A percentile compares a stretch with the other conserved stretches of the same genome.
phyloP scores from a whole-genome alignment of 306 rosid species.

The Amphicarpaea edgeworthii region DNA sequence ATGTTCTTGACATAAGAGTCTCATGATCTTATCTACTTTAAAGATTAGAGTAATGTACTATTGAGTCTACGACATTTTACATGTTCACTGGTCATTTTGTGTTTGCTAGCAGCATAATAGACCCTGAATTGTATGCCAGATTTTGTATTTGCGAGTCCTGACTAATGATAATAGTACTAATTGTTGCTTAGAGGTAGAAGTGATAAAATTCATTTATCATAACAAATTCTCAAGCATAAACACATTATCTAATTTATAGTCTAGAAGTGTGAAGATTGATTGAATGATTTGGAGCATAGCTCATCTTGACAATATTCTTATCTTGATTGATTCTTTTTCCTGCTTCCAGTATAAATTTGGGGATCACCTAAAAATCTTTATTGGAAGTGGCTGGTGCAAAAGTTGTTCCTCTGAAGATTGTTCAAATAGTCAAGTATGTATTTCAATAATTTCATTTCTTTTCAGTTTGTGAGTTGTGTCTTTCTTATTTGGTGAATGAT shows the following conservation, averaged over 20 bases:
- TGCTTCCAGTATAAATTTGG: too few species aligned
- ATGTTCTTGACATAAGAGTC: conserved; percentile 25
- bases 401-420: too few species aligned
- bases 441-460: too few species aligned
- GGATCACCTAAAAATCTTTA: too few species aligned
- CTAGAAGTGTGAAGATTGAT: conserved; percentile 19
- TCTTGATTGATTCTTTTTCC: too few species aligned
- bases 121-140: background rate
- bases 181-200: conserved; percentile 18
- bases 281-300: too few species aligned
- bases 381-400: too few species aligned
- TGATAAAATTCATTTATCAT: conserved; percentile 18
- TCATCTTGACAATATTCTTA: too few species aligned
- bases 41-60: conserved; percentile 2
- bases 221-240: conserved; percentile 30
- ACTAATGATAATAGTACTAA: conserved; percentile 8
- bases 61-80: conserved; percentile 27
- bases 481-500: background rate
- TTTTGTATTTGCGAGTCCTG: conserved; percentile 4
- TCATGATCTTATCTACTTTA: conserved; percentile 6
- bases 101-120: background rate
- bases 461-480: too few species aligned
- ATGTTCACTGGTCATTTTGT: conserved; percentile 20
- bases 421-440: too few species aligned
- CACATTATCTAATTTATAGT: conserved; percentile 34